Conservation (phyloP, 1,284 basidiomycete species). For the Violaceomyces palustris region DNA sequence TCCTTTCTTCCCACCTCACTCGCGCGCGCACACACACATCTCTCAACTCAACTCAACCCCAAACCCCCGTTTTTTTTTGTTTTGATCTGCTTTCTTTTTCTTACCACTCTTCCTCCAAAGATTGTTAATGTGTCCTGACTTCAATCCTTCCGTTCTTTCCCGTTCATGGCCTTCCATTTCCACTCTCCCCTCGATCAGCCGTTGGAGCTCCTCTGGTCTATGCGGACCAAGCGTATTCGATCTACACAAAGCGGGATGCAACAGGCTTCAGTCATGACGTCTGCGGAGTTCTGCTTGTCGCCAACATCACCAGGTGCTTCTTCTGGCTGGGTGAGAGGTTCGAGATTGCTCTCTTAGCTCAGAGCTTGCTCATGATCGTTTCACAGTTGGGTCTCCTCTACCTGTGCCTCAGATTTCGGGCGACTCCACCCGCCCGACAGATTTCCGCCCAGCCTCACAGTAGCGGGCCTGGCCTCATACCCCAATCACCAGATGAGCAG, state of each 20-base stretch:
- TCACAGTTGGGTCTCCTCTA: slow-evolving; percentile 57
- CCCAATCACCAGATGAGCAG: too few relatives aligned
- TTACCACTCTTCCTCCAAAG: too few relatives aligned
- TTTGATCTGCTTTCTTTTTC: too few relatives aligned
- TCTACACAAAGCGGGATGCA: slow-evolving; percentile 58
- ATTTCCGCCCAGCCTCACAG: too few relatives aligned
- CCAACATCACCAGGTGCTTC: slow-evolving; percentile 57
- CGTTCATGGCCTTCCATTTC: neutral
- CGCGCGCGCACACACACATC: neutral
- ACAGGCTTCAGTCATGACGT: slow-evolving; percentile 67
- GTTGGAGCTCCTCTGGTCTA: slow-evolving; percentile 44
- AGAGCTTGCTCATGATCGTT: slow-evolving; percentile 54
- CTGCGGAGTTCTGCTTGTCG: slow-evolving; percentile 37
- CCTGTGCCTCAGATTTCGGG: slow-evolving; percentile 56
- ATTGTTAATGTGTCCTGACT: too few relatives aligned
- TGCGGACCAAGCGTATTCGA: slow-evolving; percentile 40
- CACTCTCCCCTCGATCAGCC: slow-evolving; percentile 1
- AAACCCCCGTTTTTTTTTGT: too few relatives aligned
- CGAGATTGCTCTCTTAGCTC: slow-evolving; percentile 62
- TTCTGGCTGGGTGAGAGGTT: slow-evolving; percentile 71
- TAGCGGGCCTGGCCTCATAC: too few relatives aligned
- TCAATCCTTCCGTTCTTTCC: neutral
- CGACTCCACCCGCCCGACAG: too few relatives aligned
- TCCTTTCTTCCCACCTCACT: neutral
- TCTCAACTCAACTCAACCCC: too few relatives aligned